Conservation (phyloP, 495 filamentous ascomycete species). For the Friedmanniomyces simplex region DNA sequence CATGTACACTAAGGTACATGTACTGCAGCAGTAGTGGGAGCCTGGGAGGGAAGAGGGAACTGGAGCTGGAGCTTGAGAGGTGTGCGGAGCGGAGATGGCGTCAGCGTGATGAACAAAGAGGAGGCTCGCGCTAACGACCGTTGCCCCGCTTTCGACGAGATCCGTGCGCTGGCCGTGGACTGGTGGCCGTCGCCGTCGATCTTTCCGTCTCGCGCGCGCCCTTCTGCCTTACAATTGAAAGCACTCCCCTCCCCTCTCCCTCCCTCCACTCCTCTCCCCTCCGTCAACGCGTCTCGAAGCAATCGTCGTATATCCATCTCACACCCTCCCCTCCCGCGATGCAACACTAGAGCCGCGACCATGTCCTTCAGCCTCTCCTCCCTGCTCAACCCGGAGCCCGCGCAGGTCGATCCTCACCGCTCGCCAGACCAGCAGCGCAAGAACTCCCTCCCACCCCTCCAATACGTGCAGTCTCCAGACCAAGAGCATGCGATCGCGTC, state of each 20-base stretch:
- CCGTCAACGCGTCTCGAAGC: background rate
- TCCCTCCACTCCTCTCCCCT: background rate
- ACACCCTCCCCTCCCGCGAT: background rate
- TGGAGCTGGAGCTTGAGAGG: no score
- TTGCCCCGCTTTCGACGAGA: no score
- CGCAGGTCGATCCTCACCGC: background rate
- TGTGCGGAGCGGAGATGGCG: no score
- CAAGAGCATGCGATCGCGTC: constrained; percentile 1
- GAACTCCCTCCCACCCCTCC: constrained; percentile 1
- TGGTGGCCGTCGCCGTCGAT: no score
- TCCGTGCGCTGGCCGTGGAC: no score
- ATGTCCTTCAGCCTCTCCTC: constrained; percentile 24
- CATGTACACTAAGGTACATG: background rate
- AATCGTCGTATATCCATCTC: no score
- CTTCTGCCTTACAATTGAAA: no score
- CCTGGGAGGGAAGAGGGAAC: no score
- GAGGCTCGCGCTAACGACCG: background rate
- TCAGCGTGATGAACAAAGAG: no score
- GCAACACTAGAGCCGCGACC: background rate
- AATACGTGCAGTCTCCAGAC: constrained; percentile 9
- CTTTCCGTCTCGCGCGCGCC: no score
- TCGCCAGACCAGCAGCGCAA: constrained; percentile 2
- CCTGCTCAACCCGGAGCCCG: constrained; percentile 23
- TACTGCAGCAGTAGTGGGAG: no score
- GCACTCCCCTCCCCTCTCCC: no score